Evolutionary conservation across 495 filamentous ascomycete genomes (phyloP).

Genomic region (Hypoxylon fuscum): DNA sequence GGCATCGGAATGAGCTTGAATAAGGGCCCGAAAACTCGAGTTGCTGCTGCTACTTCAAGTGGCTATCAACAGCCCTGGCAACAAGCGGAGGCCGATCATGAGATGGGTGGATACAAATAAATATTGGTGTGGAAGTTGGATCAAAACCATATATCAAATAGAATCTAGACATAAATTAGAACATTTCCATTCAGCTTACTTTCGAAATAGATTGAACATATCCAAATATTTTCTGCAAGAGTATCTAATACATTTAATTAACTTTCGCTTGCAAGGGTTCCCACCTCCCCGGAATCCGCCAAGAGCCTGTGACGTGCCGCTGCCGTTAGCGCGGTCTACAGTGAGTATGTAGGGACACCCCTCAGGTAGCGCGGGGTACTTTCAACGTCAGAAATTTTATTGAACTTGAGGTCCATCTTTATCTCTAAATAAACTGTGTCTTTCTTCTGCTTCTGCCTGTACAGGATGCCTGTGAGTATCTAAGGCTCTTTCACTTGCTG

Average conservation of each 20-base stretch:
- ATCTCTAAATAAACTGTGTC: background rate
- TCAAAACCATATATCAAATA: background rate
- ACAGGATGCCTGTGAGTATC: slow-evolving; percentile 24
- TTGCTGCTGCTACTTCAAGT: background rate
- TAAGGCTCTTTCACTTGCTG: background rate
- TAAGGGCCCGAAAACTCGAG: slow-evolving; percentile 1
- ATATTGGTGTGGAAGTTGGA: background rate
- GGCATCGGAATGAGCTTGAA: slow-evolving; percentile 44
- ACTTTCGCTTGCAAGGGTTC: background rate
- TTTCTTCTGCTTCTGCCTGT: background rate
- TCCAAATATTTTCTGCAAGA: too few species aligned
- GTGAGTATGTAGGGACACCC: background rate
- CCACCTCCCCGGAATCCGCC: slow-evolving; percentile 13
- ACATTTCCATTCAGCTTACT: too few species aligned
- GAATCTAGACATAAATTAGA: too few species aligned
- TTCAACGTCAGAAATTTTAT: slow-evolving; percentile 25
- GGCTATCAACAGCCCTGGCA: slow-evolving; percentile 3
- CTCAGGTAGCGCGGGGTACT: slow-evolving; percentile 18
- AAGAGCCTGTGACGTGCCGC: slow-evolving; percentile 17
- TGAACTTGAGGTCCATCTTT: background rate
- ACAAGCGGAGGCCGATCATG: slow-evolving; percentile 8
- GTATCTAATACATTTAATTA: too few species aligned
- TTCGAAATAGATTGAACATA: too few species aligned
- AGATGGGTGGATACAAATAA: slow-evolving; percentile 16
- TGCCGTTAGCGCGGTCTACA: slow-evolving; percentile 14